Conservation (phyloP, 129 eudicot genomes). For the Artemisia tridentata region DNA sequence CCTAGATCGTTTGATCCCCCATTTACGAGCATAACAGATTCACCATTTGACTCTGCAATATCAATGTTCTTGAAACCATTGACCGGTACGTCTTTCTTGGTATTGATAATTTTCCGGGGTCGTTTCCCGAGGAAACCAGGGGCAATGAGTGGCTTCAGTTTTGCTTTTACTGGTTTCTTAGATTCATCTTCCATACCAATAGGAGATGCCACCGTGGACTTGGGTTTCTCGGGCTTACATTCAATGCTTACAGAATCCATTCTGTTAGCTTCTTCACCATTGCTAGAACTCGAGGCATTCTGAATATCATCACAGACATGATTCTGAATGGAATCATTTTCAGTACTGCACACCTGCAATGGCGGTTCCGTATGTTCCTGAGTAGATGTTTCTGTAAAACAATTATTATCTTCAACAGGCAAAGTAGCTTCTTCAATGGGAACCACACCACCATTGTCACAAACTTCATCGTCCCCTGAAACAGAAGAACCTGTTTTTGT, state of each 20-base stretch:
- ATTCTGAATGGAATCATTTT: slow-evolving; percentile 25
- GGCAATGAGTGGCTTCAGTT: slow-evolving; percentile 40
- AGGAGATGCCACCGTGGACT: too few relatives aligned
- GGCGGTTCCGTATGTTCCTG: slow-evolving; percentile 4
- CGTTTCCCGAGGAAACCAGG: slow-evolving; percentile 52
- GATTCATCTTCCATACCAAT: slow-evolving; percentile 15
- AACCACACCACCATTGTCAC: slow-evolving; percentile 1
- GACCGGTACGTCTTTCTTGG: too few relatives aligned
- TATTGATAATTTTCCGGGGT: too few relatives aligned
- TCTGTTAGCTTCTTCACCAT: slow-evolving; percentile 20
- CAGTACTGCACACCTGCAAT: neutral
- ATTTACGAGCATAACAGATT: slow-evolving; percentile 21
- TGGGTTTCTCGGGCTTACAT: slow-evolving; percentile 3
- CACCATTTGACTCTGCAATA: neutral
- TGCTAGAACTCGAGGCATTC: neutral
- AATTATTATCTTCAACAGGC: slow-evolving; percentile 1
- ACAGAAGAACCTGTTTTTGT: slow-evolving; percentile 27
- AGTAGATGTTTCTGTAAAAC: slow-evolving; percentile 13
- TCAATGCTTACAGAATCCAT: slow-evolving; percentile 7
- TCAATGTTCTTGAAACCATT: too few relatives aligned
- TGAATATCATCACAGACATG: slow-evolving; percentile 9
- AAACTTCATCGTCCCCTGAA: slow-evolving; percentile 27
- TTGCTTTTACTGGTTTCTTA: slow-evolving; percentile 23
- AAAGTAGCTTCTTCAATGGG: slow-evolving; percentile 22
- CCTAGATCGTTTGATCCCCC: slow-evolving; percentile 7